Base-by-base conservation (phyloP, 78 protist genomes). In the Dictyostelium brefeldianum region DNA sequence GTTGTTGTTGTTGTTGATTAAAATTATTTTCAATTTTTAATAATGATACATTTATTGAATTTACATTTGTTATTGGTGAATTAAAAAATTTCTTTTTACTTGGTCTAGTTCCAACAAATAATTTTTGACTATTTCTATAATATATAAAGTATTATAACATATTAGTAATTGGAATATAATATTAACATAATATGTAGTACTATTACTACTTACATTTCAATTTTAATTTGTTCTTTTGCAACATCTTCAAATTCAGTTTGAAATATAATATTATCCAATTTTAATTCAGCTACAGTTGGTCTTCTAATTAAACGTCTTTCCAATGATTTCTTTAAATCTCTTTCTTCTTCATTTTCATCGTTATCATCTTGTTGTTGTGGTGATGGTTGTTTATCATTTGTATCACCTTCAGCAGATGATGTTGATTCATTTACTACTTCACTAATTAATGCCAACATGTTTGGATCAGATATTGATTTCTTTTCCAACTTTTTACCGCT, bases 31-130 rank as follows among this genome's bases (percentile, higher is more conserved):
- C 78, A 75, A 27, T 54, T 50, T 54, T 78, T 78, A 78, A 25
- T 22, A 47, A 22, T n/a, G 62, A 46, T 43, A 29, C 50, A 41
- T 70, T 79, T 5, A 25, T 47, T 41, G 51, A 22, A 36, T 56
- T 62, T 14, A 47, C 47, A 11, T 57, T 53, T 50, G 29, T 14
- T 22, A 25, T 25, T 15, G 75, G 75, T 5, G 73, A 43, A 73
- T 54, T 71, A 36, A 83, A 83, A 20, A 65, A 70, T 56, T 25
- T 25, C 69, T 87, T 87, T 78, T 87, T 87, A 43, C 71, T 70
- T 77, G 93, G 93, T 87, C 93, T 87, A 29, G 93, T 87, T 27
- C 93, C 93, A 29, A 65, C 93, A 77, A 87, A 87, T 62, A 78
- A 64, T 77, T 62, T 87, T 59, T 50, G 43, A 31, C 56, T 81